Base-by-base conservation (phyloP, 805 yeast genomes). In the Wickerhamia fluorescens region DNA sequence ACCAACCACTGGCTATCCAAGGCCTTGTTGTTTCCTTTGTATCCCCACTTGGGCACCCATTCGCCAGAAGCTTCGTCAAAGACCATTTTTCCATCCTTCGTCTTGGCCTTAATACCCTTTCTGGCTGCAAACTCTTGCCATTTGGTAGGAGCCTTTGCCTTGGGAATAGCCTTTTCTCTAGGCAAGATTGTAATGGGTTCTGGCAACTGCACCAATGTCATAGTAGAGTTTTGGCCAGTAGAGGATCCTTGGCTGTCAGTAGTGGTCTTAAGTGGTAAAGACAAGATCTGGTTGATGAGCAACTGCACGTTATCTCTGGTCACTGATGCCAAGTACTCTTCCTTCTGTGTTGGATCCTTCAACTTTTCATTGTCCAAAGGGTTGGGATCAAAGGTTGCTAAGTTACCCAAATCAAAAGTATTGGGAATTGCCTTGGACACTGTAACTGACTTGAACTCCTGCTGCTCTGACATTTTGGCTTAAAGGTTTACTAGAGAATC, bases 11-110 rank as follows among this genome's bases (percentile, higher is more conserved):
- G 96, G 48, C 71, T 62, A 47, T 89, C 97, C 43, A 78, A 50
- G 31, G 76, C 74, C 62, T 92, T 89, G 60, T 92, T 92, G 59
- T 76, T 75, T 49, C 97, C 97, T 41, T 82, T 79, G 66, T 81
- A 89, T 36, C 99, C 99, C 98, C 98, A 92, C 59, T 87, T 89
- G 46, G 94, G 89, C 37, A 81, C 95, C 98, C 98, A 92, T 59
- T 87, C 88, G 29, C 89, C 88, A 17, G 73, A 61, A 18, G 73
- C 92, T 56, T 92, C 97, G 56, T 92, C 95, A 46, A 64, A 92
- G 1, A 84, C 86, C 73, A 79, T 66, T 61, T 85, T 92, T 26
- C 95, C 96, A 16, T 83, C 78, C 55, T 80, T 87, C 36, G 83
- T 84, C 68, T 84, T 88, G 61, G 94, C 73, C 59, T 81, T 68